Base-by-base conservation (phyloP, 306 rosid species). In the Astragalus glycyphyllos region DNA sequence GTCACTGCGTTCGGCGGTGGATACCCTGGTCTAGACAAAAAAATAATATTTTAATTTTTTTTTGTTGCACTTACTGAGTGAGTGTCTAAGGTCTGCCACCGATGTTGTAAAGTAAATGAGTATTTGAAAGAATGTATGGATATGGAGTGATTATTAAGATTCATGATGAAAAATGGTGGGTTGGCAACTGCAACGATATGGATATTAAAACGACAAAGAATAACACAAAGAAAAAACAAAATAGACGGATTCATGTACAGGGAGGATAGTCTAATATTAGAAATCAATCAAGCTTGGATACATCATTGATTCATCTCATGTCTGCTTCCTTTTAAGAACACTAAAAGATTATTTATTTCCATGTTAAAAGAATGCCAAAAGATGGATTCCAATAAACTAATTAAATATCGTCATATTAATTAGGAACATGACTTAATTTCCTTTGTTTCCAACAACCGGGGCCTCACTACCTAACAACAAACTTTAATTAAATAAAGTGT, bases 131-230 rank as follows among this genome's bases (percentile, higher is more conserved):
- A 60, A 65, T 51, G 35, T 55, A 9, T 68, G 46, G 63, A 11
- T 58, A 20, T 76, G 17, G 81, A 81, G 85, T 81, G 56, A 59
- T 29, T 67, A 44, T 45, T 45, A 81, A 66, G 85, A 66, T 60
- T 72, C 54, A 72, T 77, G n/a, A 77, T 72, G 72, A 67, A 47
- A 71, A 40, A 55, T n/a, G 29, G 49, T 60, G 47, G 15, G 58
- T 80, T 76, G 58, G 58, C 40, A 34, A 72, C 37, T 42, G 58
- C 73, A 77, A 77, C 77, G 69, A 81, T 26, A 26, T 77, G 59
- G 53, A 67, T 9, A 71, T 11, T 38, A 46, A 71, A 71, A 38
- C 29, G 58, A 68, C 35, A 46, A 8, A 63, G 53, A 23, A 56
- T 15, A 49, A 34, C 6, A 31, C 6, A 31, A 40, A 58, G 17